These are phyloP conservation scores for Gossypium aridum DNA, from an alignment of 441 rosid genomes.

Conservation along the genomic window DNA sequence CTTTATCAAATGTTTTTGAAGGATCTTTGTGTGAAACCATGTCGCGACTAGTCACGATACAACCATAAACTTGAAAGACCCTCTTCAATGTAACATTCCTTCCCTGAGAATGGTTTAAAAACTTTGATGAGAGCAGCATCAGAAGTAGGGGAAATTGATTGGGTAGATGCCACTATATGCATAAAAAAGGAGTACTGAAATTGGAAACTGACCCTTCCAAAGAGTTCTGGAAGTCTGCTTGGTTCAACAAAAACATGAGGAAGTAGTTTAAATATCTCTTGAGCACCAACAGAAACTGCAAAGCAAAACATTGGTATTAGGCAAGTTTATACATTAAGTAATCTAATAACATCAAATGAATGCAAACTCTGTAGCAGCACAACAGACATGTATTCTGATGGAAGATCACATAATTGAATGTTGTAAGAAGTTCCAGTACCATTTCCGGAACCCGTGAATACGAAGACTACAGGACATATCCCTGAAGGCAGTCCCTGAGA, in stretches of 20 bases:
- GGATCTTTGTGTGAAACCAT: slow-evolving; percentile 76
- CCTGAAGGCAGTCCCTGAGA: slow-evolving; percentile 72
- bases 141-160: not conserved
- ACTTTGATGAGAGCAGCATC: slow-evolving; percentile 1
- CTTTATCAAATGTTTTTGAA: slow-evolving; percentile 66
- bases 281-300: slow-evolving; percentile 82
- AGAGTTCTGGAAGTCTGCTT: slow-evolving; percentile 64
- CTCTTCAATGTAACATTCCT: slow-evolving; percentile 50
- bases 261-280: slow-evolving; percentile 90
- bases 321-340: not conserved
- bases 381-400: not conserved
- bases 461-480: slow-evolving; percentile 81
- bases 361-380: not conserved
- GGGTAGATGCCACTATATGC: not conserved
- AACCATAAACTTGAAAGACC: slow-evolving; percentile 78
- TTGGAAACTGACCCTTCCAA: slow-evolving; percentile 41
- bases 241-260: slow-evolving; percentile 84
- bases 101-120: slow-evolving; percentile 30
- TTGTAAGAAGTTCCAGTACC: slow-evolving; percentile 34
- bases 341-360: not conserved
- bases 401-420: not conserved
- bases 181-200: not conserved
- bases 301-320: not conserved
- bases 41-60: slow-evolving; percentile 68
- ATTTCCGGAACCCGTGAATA: slow-evolving; percentile 83